Evolutionary conservation across 495 filamentous ascomycete genomes (phyloP).

Genomic region (Aspergillus hancockii): DNA sequence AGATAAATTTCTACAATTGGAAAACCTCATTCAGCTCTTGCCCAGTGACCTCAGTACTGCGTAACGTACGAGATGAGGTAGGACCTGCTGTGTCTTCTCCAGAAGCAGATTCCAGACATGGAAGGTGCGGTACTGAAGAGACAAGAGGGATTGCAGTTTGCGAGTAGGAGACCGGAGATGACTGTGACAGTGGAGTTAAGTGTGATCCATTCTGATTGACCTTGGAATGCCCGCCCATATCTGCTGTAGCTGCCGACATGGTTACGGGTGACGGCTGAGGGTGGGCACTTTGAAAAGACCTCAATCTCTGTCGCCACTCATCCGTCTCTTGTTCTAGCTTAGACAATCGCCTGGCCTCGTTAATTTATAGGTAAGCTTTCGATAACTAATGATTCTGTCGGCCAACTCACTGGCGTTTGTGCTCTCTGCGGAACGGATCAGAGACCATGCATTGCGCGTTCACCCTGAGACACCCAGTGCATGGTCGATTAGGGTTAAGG

Average conservation of each 20-base stretch:
- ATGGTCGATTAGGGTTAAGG: constrained; percentile 33
- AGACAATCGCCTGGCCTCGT: constrained; percentile 33
- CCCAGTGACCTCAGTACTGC: constrained; percentile 27
- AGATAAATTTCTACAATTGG: constrained; percentile 22
- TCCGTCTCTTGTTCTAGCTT: constrained; percentile 41
- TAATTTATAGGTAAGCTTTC: background rate
- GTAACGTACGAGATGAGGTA: constrained; percentile 32
- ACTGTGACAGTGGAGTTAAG: constrained; percentile 17
- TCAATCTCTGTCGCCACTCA: constrained; percentile 37
- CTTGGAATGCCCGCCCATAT: constrained; percentile 22
- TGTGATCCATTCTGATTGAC: background rate
- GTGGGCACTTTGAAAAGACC: constrained; percentile 23
- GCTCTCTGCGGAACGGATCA: constrained; percentile 45
- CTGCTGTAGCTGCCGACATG: constrained; percentile 33
- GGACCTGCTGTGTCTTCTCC: constrained; percentile 12
- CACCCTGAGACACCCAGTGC: constrained; percentile 40
- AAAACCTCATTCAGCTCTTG: constrained; percentile 43
- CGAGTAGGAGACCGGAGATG: constrained; percentile 17
- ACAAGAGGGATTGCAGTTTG: constrained; percentile 19
- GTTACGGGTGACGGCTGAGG: constrained; percentile 31
- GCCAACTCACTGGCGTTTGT: constrained; percentile 42
- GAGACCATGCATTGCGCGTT: constrained; percentile 41
- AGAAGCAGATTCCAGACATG: constrained; percentile 10
- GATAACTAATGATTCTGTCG: background rate
- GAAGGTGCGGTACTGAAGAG: constrained; percentile 3